A percentile compares a stretch with the other conserved stretches of the same genome.
These are phyloP conservation scores for Vitis hybrid DNA, from an alignment of 177 flowering plant species.

Conservation along the genomic window DNA sequence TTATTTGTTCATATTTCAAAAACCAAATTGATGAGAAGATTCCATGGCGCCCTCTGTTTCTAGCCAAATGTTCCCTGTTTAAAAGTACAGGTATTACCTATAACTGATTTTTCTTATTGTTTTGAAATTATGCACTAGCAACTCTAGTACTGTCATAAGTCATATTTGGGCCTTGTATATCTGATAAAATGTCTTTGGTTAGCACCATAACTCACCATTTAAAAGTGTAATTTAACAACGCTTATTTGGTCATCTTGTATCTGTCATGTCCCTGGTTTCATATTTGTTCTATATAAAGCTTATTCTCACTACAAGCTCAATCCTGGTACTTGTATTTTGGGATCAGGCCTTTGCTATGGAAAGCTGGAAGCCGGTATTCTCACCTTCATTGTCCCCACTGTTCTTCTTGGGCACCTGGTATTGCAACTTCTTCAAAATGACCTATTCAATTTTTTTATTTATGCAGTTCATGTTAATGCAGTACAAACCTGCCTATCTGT, in stretches of 20 bases:
- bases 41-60: background rate
- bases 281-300: background rate
- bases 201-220: background rate
- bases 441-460: background rate
- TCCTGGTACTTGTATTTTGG: background rate
- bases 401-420: constrained; percentile 97
- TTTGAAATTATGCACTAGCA: background rate
- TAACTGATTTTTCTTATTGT: background rate
- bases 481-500: background rate
- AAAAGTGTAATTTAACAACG: background rate
- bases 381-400: constrained; percentile 72
- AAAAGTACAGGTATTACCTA: background rate
- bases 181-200: background rate
- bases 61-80: no score
- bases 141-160: background rate
- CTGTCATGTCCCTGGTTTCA: background rate
- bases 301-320: background rate
- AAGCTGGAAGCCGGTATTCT: constrained; percentile 92
- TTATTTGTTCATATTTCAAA: background rate
- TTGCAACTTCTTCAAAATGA: background rate
- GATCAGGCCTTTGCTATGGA: constrained; percentile 90
- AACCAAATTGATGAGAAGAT: background rate
- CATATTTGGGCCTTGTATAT: background rate
- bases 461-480: background rate
- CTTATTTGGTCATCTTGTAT: background rate